Conservation (phyloP, 495 filamentous ascomycete species). For the Aspergillus funiculosus region DNA sequence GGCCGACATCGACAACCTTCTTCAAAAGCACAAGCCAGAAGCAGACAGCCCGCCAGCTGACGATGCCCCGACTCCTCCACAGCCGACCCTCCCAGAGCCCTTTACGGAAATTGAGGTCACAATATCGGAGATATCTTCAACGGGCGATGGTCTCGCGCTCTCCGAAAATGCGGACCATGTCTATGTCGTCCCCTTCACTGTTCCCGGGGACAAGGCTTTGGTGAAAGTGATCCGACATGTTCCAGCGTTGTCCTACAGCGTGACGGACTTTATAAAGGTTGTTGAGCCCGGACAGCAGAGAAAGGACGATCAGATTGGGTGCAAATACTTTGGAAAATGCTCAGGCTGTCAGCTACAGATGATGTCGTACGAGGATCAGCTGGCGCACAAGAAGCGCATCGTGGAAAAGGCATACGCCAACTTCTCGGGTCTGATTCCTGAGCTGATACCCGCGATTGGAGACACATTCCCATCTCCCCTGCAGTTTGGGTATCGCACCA, state of each 20-base stretch:
- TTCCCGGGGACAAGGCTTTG: constrained; percentile 75
- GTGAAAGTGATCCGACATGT: constrained; percentile 73
- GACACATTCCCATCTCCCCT: constrained; percentile 86
- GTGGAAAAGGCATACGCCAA: constrained; percentile 89
- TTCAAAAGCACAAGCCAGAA: constrained; percentile 43
- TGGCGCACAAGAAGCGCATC: constrained; percentile 75
- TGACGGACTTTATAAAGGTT: constrained; percentile 77
- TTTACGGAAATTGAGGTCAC: constrained; percentile 75
- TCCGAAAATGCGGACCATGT: constrained; percentile 61
- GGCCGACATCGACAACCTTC: constrained; percentile 59
- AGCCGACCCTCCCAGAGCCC: constrained; percentile 51
- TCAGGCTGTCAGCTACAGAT: constrained; percentile 97
- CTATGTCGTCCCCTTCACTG: constrained; percentile 82
- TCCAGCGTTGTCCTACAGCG: constrained; percentile 53
- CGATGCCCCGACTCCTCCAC: constrained; percentile 16
- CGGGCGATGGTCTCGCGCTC: constrained; percentile 76
- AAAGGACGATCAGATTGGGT: constrained; percentile 69
- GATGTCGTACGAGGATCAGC: constrained; percentile 81
- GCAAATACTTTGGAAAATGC: constrained; percentile 80
- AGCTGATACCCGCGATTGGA: constrained; percentile 66
- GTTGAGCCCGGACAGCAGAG: constrained; percentile 65
- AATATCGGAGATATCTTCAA: constrained; percentile 74
- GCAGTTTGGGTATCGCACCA: constrained; percentile 91
- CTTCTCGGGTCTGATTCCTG: constrained; percentile 74
- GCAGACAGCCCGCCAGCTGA: constrained; percentile 16